Evolutionary conservation across 768 basidiomycete genomes (phyloP), one percentile per base, ranked within the genome.

Genomic region (Amanita fuliginea): DNA sequence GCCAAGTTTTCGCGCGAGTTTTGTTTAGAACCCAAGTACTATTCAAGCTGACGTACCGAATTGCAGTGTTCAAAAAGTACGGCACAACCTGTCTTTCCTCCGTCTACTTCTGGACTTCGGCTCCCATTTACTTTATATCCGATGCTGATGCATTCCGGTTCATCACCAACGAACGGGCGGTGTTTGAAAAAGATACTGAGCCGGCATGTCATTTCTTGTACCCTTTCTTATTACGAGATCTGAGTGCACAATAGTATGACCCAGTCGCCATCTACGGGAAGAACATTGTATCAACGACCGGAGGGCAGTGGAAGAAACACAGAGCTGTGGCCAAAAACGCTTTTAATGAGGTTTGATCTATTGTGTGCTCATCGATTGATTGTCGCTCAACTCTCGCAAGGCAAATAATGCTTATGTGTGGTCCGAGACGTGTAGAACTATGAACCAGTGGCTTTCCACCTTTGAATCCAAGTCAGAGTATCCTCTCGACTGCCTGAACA

Each of bases 371-470:
- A 24, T 32, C 71, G n/a, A n/a, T 26, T 26, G 4, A 14, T n/a
- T 26, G 24, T 28, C 26, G 65, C 63, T 22, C 51, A 74, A 22
- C 6, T 26, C 13, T 16, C 11, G 18, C 13, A 10, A 76, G 74
- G 64, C 67, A 9, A 73, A 76, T 32, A 64, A 70, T 48, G 66
- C 70, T 3, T 61, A 76, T n/a, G 73, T 73, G 4, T 77, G 75
- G 76, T 56, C 59, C 13, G 73, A 76, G 54, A 64, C 69, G 0
- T 61, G 67, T 8, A 65, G 64, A 26, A 58, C 72, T 2, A 50
- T 67, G 6, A 56, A 67, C 21, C 69, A 74, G 53, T 74, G 72
- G 73, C 67, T 73, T 42, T 56, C 60, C 11, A 57, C 67, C 16
- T 55, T 76, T 8, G 68, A 70, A 8, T 24, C 34, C 7, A 22